Conservation (phyloP, 1,139 yeast species). For the Saccharomyces pastorianus region DNA sequence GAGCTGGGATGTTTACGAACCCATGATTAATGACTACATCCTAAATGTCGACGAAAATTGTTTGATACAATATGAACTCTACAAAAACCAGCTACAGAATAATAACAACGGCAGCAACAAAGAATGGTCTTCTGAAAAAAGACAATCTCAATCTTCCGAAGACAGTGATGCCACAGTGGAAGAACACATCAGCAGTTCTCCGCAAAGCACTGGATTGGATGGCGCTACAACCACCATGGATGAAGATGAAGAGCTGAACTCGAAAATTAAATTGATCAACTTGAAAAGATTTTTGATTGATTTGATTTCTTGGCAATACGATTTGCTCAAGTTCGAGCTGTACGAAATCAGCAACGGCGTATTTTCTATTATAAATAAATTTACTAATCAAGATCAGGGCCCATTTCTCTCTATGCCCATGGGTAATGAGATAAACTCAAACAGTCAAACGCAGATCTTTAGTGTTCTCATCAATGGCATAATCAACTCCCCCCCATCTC, state of each 20-base stretch:
- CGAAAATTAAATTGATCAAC: conserved; percentile 28
- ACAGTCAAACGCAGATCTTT: conserved; percentile 20
- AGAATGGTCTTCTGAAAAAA: conserved; percentile 15
- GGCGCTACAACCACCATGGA: conserved; percentile 14
- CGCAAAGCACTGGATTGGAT: conserved; percentile 2
- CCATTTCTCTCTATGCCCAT: conserved; percentile 27
- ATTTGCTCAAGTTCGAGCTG: conserved; percentile 26
- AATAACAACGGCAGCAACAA: conserved; percentile 24
- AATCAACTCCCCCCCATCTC: conserved; percentile 21
- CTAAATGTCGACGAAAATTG: conserved; percentile 37
- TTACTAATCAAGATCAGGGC: conserved; percentile 30
- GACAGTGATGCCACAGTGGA: conserved; percentile 29
- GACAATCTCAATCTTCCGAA: conserved; percentile 23
- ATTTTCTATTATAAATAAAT: conserved; percentile 27
- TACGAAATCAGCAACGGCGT: conserved; percentile 28
- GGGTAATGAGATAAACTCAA: conserved; percentile 16
- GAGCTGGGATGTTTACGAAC: conserved; percentile 67
- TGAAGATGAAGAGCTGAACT: conserved; percentile 26
- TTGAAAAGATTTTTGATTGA: conserved; percentile 30
- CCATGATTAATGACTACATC: conserved; percentile 48
- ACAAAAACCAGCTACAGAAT: conserved; percentile 31
- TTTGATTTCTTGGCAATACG: conserved; percentile 29
- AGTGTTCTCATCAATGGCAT: conserved; percentile 25
- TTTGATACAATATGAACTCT: conserved; percentile 33
- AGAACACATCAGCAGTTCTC: conserved; percentile 7